A percentile compares a stretch with the other conserved stretches of the same genome.
phyloP scores from a whole-genome alignment of 192 early-diverging fungal genomes.

The Podila horticola region DNA sequence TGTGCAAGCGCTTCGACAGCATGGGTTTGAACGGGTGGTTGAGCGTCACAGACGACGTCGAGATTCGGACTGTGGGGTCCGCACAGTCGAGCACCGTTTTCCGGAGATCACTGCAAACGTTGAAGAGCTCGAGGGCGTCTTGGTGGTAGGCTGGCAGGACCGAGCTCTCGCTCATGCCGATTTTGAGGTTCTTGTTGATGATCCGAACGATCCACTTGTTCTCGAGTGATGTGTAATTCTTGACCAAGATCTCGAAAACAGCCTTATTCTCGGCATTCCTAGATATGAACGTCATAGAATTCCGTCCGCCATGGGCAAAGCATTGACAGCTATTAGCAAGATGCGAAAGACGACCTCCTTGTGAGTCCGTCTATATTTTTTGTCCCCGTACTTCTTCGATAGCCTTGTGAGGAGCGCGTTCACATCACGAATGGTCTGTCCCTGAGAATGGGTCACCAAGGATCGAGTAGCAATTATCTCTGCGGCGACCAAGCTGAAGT shows the following conservation, averaged over 20 bases:
- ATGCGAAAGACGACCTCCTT: too few species aligned
- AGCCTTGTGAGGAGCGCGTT: constrained; percentile 56
- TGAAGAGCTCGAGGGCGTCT: constrained; percentile 73
- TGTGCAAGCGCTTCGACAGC: constrained; percentile 63
- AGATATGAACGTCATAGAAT: constrained; percentile 16
- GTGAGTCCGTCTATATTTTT: too few species aligned
- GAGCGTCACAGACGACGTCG: constrained; percentile 59
- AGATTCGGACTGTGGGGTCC: constrained; percentile 54
- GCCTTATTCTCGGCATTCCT: constrained; percentile 55
- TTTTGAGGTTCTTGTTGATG: constrained; percentile 79
- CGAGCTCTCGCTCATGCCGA: constrained; percentile 79
- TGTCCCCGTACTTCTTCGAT: constrained; percentile 25
- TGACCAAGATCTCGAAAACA: constrained; percentile 63
- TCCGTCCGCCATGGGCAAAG: constrained; percentile 46
- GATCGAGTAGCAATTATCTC: constrained; percentile 61
- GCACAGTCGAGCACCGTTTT: constrained; percentile 65
- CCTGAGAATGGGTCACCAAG: constrained; percentile 55
- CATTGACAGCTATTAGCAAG: constrained; percentile 1
- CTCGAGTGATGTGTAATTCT: constrained; percentile 70
- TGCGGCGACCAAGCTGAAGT: constrained; percentile 67
- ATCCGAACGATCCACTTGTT: constrained; percentile 83
- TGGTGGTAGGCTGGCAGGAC: constrained; percentile 75
- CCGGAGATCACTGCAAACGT: constrained; percentile 70
- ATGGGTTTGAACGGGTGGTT: constrained; percentile 77
- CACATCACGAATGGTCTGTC: constrained; percentile 68